Evolutionary conservation across 2,329 filamentous ascomycete genomes (phyloP), one percentile per base, ranked within the genome.

Genomic region (Dendryphion nanum): DNA sequence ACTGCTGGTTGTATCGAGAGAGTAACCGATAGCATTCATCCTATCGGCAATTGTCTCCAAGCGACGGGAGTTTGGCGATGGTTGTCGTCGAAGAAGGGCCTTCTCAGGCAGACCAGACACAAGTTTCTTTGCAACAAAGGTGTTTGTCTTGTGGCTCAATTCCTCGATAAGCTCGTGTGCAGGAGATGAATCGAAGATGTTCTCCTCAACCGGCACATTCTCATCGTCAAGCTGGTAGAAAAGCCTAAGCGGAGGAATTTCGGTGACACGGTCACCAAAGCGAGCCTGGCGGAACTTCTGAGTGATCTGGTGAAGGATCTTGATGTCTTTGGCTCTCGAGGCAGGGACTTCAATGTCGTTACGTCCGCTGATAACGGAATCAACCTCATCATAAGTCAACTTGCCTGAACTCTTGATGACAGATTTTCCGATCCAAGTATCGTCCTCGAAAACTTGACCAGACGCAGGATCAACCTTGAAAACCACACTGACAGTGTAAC

Each of bases 221-320:
- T 98, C 93, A 54, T 98, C 93, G 53, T 98, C 93, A 28, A 97
- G 78, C 69, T 95, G 90, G 68, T 95, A 89, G 45, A 97, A 75
- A 32, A 98, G 78, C 40, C 93, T 86, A 36, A 98, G 79, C 28
- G 91, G 84, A 21, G 90, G 86, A 54, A 95, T 86, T 8, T 30
- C 29, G 30, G 82, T 82, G 23, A n/a, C 10, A 23, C 86, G 85
- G 36, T 89, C 84, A 40, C 86, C 87, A 42, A 96, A 85, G 42
- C 93, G 86, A 34, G 81, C 76, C 69, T 96, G 88, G 30, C 89
- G 85, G 77, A 97, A 94, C 66, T 93, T 95, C 60, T 89, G 85
- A 4, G 89, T 82, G 48, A 96, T 81, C 50, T 81, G 78, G 62
- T 86, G 83, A 38, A 96, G 79, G 45, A 86, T 83, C 60, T 86